Base-by-base conservation (phyloP, 2,329 filamentous ascomycete species). In the Pezicula carpinea region DNA sequence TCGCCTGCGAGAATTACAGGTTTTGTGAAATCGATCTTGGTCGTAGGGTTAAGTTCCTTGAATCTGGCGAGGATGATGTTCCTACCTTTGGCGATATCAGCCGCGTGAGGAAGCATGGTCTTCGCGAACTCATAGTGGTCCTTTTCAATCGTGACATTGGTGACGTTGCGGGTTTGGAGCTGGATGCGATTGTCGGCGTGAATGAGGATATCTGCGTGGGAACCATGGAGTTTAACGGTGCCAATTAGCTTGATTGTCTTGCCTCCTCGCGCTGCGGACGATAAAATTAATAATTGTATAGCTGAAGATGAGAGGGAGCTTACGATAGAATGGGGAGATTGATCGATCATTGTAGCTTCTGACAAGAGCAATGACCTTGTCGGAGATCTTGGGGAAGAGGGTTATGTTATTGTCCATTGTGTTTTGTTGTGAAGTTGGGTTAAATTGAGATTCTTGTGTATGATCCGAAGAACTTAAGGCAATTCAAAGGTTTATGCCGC, bases 211-310 rank as follows among this genome's bases (percentile, higher is more conserved):
- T 59, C 57, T 3, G 48, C 50, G 26, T 59, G 57, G 1, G 52
- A 52, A 3, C 56, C 56, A 31, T 58, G 56, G 2, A 59, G 52
- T 31, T 59, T 59, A 2, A 59, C 57, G 2, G 54, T 57, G 11
- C 57, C 56, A 1, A 41, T 54, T 5, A 58, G 29, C 7, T 26
- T 26, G 23, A 26, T 26, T 2, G 4, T 4, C 23, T 26, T 26
- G 23, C 23, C 23, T 3, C 4, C 7, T 4, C 23, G 23, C 23
- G 6, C 23, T 26, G 23, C 23, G 11, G 23, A 8, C 11, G 23
- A 26, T 26, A 10, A 8, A 8, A 6, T 26, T 8, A 26, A 26
- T 26, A 2, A 6, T 6, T 26, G 23, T 10, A 2, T 10, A 26
- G 6, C 23, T 26, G 23, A 26, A 10, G 11, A 26, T 6, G 23